Percentiles rank a stretch among this genome's conserved stretches.
These are phyloP conservation scores for Calocybe indica DNA, from an alignment of 768 basidiomycete species.

Conservation along the genomic window DNA sequence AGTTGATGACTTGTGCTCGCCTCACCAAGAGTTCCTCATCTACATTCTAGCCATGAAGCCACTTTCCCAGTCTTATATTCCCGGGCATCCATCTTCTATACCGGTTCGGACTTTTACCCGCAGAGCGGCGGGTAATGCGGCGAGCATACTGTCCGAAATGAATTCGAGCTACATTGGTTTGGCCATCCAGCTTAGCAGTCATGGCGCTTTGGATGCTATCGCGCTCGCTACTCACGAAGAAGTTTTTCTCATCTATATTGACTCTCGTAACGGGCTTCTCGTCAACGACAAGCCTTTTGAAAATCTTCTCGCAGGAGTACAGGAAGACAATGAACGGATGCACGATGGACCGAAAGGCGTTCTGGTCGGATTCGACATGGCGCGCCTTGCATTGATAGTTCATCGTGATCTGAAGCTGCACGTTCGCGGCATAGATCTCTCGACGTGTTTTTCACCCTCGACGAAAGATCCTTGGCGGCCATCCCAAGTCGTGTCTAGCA, in stretches of 20 bases:
- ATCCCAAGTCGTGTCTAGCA: slow-evolving; percentile 16
- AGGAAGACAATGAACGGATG: too few species aligned
- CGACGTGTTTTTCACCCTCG: slow-evolving; percentile 17
- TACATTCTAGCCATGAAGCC: background rate
- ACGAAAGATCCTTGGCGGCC: slow-evolving; percentile 17
- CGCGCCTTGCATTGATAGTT: slow-evolving; percentile 25
- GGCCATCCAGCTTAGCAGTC: slow-evolving; percentile 1
- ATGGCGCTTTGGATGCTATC: slow-evolving; percentile 3
- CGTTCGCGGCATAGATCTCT: slow-evolving; percentile 32
- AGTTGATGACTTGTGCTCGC: background rate
- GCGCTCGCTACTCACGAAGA: slow-evolving; percentile 9
- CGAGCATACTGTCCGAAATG: background rate
- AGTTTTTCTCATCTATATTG: slow-evolving; percentile 4
- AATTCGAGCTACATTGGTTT: slow-evolving; percentile 4
- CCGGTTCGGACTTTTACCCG: slow-evolving; percentile 5
- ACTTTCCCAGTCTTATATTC: slow-evolving; percentile 7
- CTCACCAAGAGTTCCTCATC: background rate
- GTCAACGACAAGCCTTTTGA: slow-evolving; percentile 8
- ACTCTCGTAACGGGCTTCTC: slow-evolving; percentile 4
- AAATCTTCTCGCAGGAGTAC: slow-evolving; percentile 8
- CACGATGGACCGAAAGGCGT: slow-evolving; percentile 3
- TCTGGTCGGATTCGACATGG: slow-evolving; percentile 32
- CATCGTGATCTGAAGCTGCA: slow-evolving; percentile 17
- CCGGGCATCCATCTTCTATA: slow-evolving; percentile 1
- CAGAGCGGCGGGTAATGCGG: slow-evolving; percentile 8